These are phyloP conservation scores for Xerocomellus intermedius DNA, from an alignment of 768 basidiomycete genomes.

Conservation along the genomic window DNA sequence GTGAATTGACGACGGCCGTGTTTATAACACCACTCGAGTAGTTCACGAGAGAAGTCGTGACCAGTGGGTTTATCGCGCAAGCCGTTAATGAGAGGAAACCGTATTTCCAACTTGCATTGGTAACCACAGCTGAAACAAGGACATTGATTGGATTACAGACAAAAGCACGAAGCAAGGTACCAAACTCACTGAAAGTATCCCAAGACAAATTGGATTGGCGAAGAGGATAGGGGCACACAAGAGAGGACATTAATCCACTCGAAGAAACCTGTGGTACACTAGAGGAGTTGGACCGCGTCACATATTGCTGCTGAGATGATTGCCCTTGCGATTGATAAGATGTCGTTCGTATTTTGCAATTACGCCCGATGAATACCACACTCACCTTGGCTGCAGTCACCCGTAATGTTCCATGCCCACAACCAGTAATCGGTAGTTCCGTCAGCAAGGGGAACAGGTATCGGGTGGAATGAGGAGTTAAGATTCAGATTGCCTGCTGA, in stretches of 20 bases:
- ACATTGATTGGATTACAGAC: background rate
- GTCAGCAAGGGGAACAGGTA: background rate
- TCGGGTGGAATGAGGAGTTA: background rate
- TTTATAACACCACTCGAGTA: constrained; percentile 7
- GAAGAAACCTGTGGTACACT: background rate
- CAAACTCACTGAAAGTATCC: constrained; percentile 1
- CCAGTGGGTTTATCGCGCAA: constrained; percentile 9
- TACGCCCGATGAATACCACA: rapidly evolving
- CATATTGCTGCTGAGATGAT: constrained; percentile 2
- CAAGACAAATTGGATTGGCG: background rate
- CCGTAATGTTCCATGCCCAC: constrained; percentile 8
- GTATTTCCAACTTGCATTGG: constrained; percentile 12
- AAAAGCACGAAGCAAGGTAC: background rate
- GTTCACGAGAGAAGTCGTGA: constrained; percentile 15
- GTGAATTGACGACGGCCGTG: background rate
- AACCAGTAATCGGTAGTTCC: constrained; percentile 6
- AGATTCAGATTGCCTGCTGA: background rate
- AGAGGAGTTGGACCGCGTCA: constrained; percentile 1
- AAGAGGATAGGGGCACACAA: constrained; percentile 5
- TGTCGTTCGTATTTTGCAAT: background rate
- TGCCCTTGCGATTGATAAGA: background rate
- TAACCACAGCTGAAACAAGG: background rate
- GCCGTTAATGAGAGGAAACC: constrained; percentile 8
- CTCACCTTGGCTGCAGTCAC: background rate
- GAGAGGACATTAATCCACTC: background rate